Evolutionary conservation across 495 filamentous ascomycete species (phyloP).

Genomic region (Aspergillus bertholletiae): DNA sequence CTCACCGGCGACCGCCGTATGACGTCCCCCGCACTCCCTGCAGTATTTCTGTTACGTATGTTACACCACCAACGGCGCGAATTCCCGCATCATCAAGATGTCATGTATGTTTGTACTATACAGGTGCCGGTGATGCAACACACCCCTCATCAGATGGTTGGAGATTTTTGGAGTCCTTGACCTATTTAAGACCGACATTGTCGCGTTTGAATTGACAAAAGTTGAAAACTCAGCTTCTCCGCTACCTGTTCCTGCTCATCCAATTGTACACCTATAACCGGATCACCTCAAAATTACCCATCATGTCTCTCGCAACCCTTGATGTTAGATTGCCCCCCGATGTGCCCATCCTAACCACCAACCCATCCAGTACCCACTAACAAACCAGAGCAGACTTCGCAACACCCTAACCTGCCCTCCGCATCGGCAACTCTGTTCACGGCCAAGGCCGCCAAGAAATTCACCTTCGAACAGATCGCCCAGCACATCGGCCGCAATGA

Average conservation of each 20-base stretch:
- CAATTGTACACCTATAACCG: neutral
- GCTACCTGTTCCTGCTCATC: neutral
- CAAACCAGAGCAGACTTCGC: slow-evolving; percentile 24
- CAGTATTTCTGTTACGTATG: neutral
- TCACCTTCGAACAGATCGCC: slow-evolving; percentile 82
- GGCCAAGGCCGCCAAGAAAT: slow-evolving; percentile 69
- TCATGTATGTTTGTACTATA: too few relatives aligned
- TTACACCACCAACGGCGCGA: neutral
- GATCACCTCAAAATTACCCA: neutral
- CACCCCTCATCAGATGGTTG: neutral
- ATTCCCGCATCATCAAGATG: too few relatives aligned
- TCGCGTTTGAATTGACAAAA: neutral
- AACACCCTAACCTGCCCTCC: slow-evolving; percentile 57
- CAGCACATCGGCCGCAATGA: slow-evolving; percentile 76
- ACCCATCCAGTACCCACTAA: neutral
- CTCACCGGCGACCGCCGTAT: neutral
- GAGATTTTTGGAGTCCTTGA: neutral
- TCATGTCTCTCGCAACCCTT: slow-evolving; percentile 41
- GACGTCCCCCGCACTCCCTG: neutral
- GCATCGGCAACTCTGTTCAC: slow-evolving; percentile 75
- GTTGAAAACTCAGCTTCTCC: neutral
- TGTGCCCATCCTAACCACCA: too few relatives aligned
- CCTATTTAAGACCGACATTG: neutral
- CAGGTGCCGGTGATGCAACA: neutral
- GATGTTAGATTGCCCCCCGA: slow-evolving; percentile 25